Percentiles rank a stretch among this genome's conserved stretches.
These are phyloP conservation scores for Mycosphaerelloides madeirae DNA, from an alignment of 2,329 filamentous ascomycete genomes.

Conservation along the genomic window DNA sequence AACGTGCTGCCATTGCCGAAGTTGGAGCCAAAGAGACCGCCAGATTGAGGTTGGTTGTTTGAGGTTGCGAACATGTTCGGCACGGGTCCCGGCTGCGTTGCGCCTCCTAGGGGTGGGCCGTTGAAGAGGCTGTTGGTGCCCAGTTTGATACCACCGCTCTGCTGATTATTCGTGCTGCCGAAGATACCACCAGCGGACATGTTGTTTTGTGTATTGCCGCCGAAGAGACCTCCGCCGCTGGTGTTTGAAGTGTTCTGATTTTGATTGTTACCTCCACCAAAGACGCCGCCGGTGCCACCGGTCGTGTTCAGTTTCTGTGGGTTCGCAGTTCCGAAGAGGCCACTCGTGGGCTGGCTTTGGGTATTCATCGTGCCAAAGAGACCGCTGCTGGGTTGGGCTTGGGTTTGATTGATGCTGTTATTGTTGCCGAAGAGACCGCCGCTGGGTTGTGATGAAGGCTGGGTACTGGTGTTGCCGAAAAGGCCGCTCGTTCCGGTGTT, in stretches of 20 bases:
- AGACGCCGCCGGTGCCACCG: background rate
- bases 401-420: slow-evolving; percentile 10
- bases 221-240: slow-evolving; percentile 24
- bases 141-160: slow-evolving; percentile 4
- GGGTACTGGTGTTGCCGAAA: slow-evolving; percentile 22
- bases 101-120: slow-evolving; percentile 3
- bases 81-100: slow-evolving; percentile 21
- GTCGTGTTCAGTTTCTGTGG: background rate
- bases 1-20: slow-evolving; percentile 12
- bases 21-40: slow-evolving; percentile 18
- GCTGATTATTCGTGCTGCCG: slow-evolving; percentile 6
- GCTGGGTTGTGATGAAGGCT: background rate
- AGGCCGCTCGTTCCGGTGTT: slow-evolving; percentile 7
- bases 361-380: slow-evolving; percentile 13
- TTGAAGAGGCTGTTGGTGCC: slow-evolving; percentile 26
- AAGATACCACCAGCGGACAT: slow-evolving; percentile 6
- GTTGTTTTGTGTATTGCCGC: slow-evolving; percentile 17
- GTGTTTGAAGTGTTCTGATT: slow-evolving; percentile 7
- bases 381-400: slow-evolving; percentile 4
- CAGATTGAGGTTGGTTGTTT: slow-evolving; percentile 13
- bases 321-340: slow-evolving; percentile 17
- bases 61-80: slow-evolving; percentile 35
- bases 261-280: slow-evolving; percentile 15
- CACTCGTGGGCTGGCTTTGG: slow-evolving; percentile 16
- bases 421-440: slow-evolving; percentile 7